Conservation (phyloP, 441 rosid species). For the Corymbia citriodora region DNA sequence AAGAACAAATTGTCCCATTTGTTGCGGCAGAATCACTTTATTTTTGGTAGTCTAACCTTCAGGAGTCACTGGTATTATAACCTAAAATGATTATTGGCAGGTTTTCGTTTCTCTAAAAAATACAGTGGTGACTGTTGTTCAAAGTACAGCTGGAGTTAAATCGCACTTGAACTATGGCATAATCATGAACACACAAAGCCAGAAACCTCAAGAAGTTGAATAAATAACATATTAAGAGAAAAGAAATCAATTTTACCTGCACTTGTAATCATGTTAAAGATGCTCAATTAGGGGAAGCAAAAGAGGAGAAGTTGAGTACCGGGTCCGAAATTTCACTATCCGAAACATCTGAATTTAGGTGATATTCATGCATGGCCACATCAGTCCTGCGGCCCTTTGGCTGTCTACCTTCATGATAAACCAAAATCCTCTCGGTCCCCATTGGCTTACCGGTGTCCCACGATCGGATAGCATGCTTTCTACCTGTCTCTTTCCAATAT, state of each 20-base stretch:
- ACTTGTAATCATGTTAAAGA: neutral
- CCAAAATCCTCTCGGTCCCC: neutral
- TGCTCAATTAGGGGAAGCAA: neutral
- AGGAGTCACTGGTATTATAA: no score
- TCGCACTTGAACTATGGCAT: neutral
- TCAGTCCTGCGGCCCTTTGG: accelerated
- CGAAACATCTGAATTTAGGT: neutral
- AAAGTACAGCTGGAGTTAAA: neutral
- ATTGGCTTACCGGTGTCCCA: accelerated
- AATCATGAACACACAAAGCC: neutral
- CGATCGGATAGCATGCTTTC: accelerated
- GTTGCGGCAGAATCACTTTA: no score
- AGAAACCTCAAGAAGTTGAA: neutral
- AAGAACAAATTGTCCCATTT: no score
- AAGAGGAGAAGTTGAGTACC: neutral
- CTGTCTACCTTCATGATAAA: neutral
- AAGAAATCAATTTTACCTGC: neutral
- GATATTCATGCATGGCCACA: neutral
- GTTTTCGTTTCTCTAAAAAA: neutral
- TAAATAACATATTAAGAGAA: neutral
- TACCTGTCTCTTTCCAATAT: neutral
- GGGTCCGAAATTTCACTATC: neutral
- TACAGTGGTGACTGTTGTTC: neutral
- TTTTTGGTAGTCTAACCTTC: no score
- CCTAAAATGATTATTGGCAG: neutral